These are phyloP conservation scores for Styphnolobium japonicum DNA, from an alignment of 306 rosid genomes.

Conservation along the genomic window DNA sequence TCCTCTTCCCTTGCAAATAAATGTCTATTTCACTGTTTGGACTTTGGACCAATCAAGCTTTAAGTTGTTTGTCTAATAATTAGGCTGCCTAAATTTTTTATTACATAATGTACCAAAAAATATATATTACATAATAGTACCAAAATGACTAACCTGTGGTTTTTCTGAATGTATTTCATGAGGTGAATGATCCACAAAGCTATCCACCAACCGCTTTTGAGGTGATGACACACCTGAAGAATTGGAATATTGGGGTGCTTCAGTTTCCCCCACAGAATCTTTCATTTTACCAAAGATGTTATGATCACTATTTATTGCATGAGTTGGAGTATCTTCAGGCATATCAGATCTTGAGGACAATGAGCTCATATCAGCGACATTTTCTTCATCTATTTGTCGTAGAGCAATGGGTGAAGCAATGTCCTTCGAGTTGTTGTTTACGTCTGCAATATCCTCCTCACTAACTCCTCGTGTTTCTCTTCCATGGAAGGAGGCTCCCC, in stretches of 20 bases:
- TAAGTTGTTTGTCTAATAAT: not conserved
- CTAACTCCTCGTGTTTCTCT: conserved; percentile 1
- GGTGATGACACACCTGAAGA: conserved; percentile 21
- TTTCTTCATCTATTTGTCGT: conserved; percentile 36
- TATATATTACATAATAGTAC: not conserved
- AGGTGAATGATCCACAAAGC: conserved; percentile 25
- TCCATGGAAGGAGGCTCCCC: conserved; percentile 41
- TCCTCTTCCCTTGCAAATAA: not conserved
- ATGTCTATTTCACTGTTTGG: not conserved
- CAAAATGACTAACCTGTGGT: conserved; percentile 38
- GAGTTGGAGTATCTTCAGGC: conserved; percentile 21
- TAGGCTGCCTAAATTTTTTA: not conserved
- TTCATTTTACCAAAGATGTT: conserved; percentile 22
- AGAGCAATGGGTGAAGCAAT: conserved; percentile 1
- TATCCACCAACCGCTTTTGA: conserved; percentile 10
- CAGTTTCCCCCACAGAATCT: conserved; percentile 23
- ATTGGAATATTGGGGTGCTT: conserved; percentile 23
- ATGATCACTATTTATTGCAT: not conserved
- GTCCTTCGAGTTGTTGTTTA: conserved; percentile 17
- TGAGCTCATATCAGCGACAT: conserved; percentile 28
- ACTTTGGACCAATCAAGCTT: not conserved
- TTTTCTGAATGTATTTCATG: conserved; percentile 21
- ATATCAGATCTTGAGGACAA: conserved; percentile 27
- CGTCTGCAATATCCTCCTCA: conserved; percentile 23
- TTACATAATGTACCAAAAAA: no score